These are phyloP conservation scores for Paralagenidium karlingii DNA, from an alignment of 352 stramenopile genomes.

Conservation along the genomic window DNA sequence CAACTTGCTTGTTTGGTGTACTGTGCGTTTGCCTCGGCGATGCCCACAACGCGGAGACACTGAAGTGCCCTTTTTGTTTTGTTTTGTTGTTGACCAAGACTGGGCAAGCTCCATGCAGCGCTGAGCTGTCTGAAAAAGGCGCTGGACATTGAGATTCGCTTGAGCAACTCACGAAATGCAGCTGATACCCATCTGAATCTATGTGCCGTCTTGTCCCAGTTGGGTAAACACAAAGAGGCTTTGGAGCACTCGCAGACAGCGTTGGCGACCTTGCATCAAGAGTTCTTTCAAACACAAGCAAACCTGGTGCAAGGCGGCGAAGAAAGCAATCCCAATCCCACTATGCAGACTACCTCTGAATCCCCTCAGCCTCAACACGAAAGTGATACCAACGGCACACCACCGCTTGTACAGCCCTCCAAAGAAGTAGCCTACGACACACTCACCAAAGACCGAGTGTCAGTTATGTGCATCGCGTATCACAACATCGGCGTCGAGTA, in stretches of 20 bases:
- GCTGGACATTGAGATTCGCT: slow-evolving; percentile 84
- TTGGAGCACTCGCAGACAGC: slow-evolving; percentile 82
- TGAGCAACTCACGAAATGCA: too few species aligned
- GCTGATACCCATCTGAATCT: slow-evolving; percentile 91
- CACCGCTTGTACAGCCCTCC: too few species aligned
- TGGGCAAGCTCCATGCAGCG: slow-evolving; percentile 83
- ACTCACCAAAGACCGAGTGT: slow-evolving; percentile 51
- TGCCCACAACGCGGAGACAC: neutral
- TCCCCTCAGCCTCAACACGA: slow-evolving; percentile 38
- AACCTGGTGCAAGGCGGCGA: too few species aligned
- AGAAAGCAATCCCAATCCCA: neutral
- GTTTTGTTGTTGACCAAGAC: neutral
- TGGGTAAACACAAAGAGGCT: slow-evolving; percentile 73
- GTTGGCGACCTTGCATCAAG: slow-evolving; percentile 83
- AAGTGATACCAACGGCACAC: too few species aligned
- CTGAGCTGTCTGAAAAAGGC: slow-evolving; percentile 86
- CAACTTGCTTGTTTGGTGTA: too few species aligned
- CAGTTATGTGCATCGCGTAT: slow-evolving; percentile 90
- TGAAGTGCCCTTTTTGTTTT: neutral
- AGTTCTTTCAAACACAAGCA: slow-evolving; percentile 76
- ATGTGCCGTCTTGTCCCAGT: slow-evolving; percentile 85
- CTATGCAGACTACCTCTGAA: neutral
- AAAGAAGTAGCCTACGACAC: too few species aligned
- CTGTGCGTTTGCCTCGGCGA: slow-evolving; percentile 2
- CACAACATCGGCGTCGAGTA: slow-evolving; percentile 93